Evolutionary conservation across 768 basidiomycete species (phyloP).

Genomic region (Podaxis pistillaris): DNA sequence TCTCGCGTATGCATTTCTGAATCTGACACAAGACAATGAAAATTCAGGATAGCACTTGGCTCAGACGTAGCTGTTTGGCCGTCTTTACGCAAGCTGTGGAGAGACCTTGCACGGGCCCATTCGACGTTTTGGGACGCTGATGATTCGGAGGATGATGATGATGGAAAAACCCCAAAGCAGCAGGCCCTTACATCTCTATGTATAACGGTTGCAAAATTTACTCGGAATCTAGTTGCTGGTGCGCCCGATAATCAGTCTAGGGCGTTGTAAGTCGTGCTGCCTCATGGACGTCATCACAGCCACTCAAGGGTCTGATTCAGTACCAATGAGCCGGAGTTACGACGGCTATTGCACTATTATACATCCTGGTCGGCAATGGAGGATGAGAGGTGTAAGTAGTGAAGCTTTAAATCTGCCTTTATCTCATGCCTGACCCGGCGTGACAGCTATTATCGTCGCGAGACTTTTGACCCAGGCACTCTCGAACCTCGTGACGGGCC

Average conservation of each 20-base stretch:
- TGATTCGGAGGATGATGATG: slow-evolving; percentile 39
- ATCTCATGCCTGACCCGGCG: slow-evolving; percentile 1
- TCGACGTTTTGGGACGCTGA: slow-evolving; percentile 52
- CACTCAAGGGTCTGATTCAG: slow-evolving; percentile 34
- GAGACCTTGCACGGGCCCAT: slow-evolving; percentile 43
- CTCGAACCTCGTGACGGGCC: slow-evolving; percentile 81
- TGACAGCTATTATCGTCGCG: slow-evolving; percentile 57
- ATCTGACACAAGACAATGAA: neutral
- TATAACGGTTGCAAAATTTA: slow-evolving; percentile 67
- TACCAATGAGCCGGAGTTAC: slow-evolving; percentile 67
- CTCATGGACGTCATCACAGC: slow-evolving; percentile 7
- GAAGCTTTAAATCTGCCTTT: neutral
- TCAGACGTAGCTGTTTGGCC: slow-evolving; percentile 52
- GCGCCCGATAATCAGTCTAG: slow-evolving; percentile 66
- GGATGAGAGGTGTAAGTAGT: slow-evolving; percentile 49
- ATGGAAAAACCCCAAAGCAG: slow-evolving; percentile 27
- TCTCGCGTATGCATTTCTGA: neutral
- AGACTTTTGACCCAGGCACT: slow-evolving; percentile 74
- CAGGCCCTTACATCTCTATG: slow-evolving; percentile 38
- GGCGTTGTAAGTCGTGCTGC: slow-evolving; percentile 59
- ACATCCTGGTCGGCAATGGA: slow-evolving; percentile 75
- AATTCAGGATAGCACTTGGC: slow-evolving; percentile 32
- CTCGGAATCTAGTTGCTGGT: slow-evolving; percentile 81
- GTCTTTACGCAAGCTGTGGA: slow-evolving; percentile 56
- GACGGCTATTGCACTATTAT: slow-evolving; percentile 65